These are phyloP conservation scores for Achaetomium macrosporum DNA, from an alignment of 2,329 filamentous ascomycete species.

Conservation along the genomic window DNA sequence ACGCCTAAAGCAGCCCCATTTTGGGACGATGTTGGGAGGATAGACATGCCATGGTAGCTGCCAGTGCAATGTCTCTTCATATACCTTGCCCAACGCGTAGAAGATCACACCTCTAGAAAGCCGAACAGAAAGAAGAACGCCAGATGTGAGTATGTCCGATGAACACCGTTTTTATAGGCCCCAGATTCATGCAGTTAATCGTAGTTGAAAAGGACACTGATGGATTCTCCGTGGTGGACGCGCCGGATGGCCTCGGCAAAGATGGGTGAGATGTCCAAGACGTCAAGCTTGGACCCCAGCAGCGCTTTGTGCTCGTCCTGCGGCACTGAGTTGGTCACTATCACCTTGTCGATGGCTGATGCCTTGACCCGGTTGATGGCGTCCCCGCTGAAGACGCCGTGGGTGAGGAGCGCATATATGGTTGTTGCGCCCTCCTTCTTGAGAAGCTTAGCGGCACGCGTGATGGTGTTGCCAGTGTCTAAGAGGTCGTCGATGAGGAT, in stretches of 20 bases:
- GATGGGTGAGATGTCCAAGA: constrained; percentile 83
- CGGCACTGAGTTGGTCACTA: constrained; percentile 93
- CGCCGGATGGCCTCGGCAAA: constrained; percentile 94
- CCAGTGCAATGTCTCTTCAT: no score
- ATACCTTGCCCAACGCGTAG: no score
- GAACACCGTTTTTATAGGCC: constrained; percentile 13
- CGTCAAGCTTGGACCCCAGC: constrained; percentile 80
- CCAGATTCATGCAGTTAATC: constrained; percentile 42
- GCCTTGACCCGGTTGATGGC: constrained; percentile 92
- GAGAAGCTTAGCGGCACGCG: constrained; percentile 88
- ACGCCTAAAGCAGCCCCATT: no score
- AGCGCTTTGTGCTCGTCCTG: constrained; percentile 71
- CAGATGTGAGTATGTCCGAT: constrained; percentile 16
- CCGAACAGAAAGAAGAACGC: constrained; percentile 12
- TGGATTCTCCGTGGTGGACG: constrained; percentile 95
- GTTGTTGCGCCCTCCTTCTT: constrained; percentile 91
- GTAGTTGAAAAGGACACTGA: constrained; percentile 89
- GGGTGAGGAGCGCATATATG: constrained; percentile 88
- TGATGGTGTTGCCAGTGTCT: constrained; percentile 96
- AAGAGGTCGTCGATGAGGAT: constrained; percentile 93
- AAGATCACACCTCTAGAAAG: neutral
- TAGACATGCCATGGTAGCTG: no score
- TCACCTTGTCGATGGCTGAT: constrained; percentile 84
- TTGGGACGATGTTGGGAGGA: no score
- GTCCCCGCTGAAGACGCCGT: constrained; percentile 91